phyloP scores from a whole-genome alignment of 176 grass and related monocot species.

The Oryza coarctata region DNA sequence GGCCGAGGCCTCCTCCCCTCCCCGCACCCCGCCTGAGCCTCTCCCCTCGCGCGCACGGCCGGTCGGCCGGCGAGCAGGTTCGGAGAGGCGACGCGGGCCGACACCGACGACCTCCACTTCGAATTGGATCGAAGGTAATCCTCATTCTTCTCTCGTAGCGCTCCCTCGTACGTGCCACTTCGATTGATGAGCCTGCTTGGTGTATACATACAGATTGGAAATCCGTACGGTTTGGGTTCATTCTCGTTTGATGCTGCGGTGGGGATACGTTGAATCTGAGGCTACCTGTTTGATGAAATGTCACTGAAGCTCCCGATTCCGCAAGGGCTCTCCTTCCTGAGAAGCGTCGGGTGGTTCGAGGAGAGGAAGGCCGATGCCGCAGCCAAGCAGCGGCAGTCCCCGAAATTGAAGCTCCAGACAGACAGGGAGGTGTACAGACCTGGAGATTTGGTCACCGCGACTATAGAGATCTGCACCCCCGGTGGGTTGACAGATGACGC shows the following conservation, averaged over 20 bases:
- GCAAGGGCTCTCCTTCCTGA: slow-evolving; percentile 79
- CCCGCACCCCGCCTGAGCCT: not conserved
- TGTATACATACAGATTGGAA: too few relatives aligned
- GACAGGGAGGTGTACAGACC: slow-evolving; percentile 88
- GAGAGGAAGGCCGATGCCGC: slow-evolving; percentile 46
- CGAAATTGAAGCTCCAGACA: slow-evolving; percentile 71
- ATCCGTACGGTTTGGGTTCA: not conserved
- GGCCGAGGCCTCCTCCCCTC: not conserved
- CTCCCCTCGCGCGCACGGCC: not conserved
- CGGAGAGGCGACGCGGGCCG: not conserved
- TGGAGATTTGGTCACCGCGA: slow-evolving; percentile 66
- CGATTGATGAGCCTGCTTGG: not conserved
- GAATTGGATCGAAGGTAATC: not conserved
- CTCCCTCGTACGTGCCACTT: not conserved
- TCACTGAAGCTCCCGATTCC: slow-evolving; percentile 57
- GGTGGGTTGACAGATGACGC: slow-evolving; percentile 41
- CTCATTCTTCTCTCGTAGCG: not conserved
- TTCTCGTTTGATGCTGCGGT: not conserved
- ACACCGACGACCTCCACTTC: not conserved
- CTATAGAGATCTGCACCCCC: slow-evolving; percentile 62
- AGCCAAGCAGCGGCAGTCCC: slow-evolving; percentile 52
- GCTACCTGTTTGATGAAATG: slow-evolving; percentile 38
- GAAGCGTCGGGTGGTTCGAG: slow-evolving; percentile 67
- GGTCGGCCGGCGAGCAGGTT: not conserved
- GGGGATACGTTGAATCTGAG: not conserved